Conservation (phyloP, 257 asterid species). For the Lycium barbarum region DNA sequence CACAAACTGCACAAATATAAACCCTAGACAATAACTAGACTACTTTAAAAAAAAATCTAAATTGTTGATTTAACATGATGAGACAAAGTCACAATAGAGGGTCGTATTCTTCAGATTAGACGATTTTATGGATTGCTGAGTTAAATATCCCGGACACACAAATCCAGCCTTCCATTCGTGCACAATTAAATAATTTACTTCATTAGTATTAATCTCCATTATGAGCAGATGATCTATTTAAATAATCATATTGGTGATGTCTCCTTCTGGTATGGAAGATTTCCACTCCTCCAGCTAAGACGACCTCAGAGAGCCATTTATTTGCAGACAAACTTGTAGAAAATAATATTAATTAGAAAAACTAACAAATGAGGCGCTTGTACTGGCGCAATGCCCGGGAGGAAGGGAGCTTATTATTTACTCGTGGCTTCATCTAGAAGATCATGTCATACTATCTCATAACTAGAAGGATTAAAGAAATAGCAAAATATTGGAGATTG, state of each 20-base stretch:
- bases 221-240: background rate
- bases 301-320: background rate
- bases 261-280: background rate
- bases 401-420: constrained; percentile 16
- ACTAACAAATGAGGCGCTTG: background rate
- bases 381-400: constrained; percentile 25
- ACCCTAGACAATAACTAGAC: background rate
- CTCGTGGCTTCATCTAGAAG: constrained; percentile 3
- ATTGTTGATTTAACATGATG: background rate
- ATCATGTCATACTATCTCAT: constrained; percentile 10
- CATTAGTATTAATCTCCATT: background rate
- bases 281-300: constrained; percentile 13
- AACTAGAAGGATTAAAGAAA: background rate
- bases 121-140: background rate
- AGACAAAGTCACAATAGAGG: background rate
- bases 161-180: constrained; percentile 14
- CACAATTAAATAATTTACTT: background rate
- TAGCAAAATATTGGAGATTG: background rate
- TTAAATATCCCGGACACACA: background rate
- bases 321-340: background rate
- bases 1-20: too few species aligned
- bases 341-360: background rate
- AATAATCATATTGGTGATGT: background rate
- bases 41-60: background rate
- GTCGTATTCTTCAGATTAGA: background rate